Percentiles rank a stretch among this genome's conserved stretches.
phyloP scores from a whole-genome alignment of 139 green algal genomes.

The Haematococcus sp. region DNA sequence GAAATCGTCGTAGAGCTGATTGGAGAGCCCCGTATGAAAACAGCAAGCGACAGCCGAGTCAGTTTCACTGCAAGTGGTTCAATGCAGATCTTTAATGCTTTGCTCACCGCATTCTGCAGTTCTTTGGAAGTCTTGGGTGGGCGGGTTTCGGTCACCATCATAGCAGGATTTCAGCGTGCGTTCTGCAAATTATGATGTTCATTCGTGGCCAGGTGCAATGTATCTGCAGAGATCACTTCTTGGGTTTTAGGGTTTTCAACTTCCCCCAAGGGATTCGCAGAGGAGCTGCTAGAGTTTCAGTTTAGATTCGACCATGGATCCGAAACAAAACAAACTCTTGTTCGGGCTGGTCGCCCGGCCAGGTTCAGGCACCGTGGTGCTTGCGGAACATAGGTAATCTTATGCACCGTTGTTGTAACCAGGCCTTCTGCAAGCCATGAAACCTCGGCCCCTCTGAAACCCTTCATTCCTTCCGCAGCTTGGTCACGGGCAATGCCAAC shows the following conservation, averaged over 20 bases:
- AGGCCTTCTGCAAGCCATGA: background rate
- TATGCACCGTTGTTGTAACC: background rate
- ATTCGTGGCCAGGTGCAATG: background rate
- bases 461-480: conserved; percentile 27
- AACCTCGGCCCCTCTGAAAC: background rate
- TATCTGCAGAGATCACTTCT: background rate
- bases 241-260: no score
- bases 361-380: conserved; percentile 50
- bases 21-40: background rate
- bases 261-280: no score
- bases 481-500: conserved; percentile 68
- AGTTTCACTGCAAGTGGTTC: background rate
- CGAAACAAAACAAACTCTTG: conserved; percentile 39
- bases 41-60: background rate
- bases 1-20: conserved; percentile 39
- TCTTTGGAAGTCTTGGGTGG: conserved; percentile 12
- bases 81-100: no score
- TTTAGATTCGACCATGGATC: background rate
- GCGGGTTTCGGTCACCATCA: background rate
- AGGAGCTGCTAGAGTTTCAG: background rate
- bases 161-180: background rate
- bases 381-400: conserved; percentile 73
- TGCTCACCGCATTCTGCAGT: conserved; percentile 7
- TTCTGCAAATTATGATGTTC: background rate
- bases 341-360: conserved; percentile 70